A percentile compares a stretch with the other conserved stretches of the same genome.
These are phyloP conservation scores for Botryotinia calthae DNA, from an alignment of 2,329 filamentous ascomycete genomes.

Conservation along the genomic window DNA sequence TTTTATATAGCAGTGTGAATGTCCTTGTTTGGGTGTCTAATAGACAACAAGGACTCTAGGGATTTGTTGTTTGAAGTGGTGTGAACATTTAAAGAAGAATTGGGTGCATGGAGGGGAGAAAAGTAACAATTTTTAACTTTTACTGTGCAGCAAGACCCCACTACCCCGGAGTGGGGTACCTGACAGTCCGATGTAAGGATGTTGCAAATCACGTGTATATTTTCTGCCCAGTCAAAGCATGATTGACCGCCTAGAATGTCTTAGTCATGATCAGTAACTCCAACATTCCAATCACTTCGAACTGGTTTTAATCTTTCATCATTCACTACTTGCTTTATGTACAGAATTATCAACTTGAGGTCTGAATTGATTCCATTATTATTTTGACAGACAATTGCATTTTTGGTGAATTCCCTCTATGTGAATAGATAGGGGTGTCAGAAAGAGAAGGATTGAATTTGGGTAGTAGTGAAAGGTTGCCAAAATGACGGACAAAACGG, in stretches of 20 bases:
- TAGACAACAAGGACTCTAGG: not conserved
- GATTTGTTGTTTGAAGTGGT: not conserved
- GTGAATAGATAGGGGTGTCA: not conserved
- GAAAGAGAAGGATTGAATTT: not conserved
- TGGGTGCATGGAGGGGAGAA: not conserved
- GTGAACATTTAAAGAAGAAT: not conserved
- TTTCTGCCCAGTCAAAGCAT: not conserved
- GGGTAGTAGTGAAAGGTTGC: not conserved
- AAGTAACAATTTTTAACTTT: not conserved
- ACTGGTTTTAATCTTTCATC: not conserved
- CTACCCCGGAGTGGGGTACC: not conserved
- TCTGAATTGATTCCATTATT: not conserved
- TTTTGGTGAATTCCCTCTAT: not conserved
- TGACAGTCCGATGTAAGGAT: not conserved
- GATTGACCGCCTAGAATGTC: not conserved
- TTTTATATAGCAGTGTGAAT: not conserved
- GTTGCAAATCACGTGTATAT: not conserved
- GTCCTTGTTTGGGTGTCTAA: not conserved
- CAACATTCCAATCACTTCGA: not conserved
- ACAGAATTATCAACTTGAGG: not conserved
- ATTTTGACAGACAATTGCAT: not conserved
- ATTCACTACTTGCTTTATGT: not conserved
- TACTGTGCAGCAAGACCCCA: not conserved
- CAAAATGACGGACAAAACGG: constrained; percentile 56
- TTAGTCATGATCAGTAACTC: constrained; percentile 12